Base-by-base conservation (phyloP, 1,139 yeast species). In the Pichia sp. region DNA sequence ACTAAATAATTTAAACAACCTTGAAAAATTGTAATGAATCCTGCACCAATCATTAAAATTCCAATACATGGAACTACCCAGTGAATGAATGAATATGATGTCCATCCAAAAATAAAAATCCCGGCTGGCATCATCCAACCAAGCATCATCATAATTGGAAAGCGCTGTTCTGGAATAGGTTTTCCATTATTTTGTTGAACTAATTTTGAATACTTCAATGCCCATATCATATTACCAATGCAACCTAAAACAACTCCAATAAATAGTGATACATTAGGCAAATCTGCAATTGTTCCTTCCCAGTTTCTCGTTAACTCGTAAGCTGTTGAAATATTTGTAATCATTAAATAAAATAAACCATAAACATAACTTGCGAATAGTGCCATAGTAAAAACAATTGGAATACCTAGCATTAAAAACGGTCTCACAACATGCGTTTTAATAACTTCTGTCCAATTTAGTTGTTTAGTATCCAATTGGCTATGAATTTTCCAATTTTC, bases 41-140 rank as follows among this genome's bases (percentile, higher is more conserved):
- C 89, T 49, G 70, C 65, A 0, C 86, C 87, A 55, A 79, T 72
- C 23, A 87, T 69, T 5, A 70, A 66, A 32, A 85, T 77, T 0
- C 92, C 84, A 25, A 82, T 66, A 30, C 80, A 67, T 0, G 95
- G 86, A 1, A 75, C 85, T 48, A 84, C 74, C 94, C 94, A 87
- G 59, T 80, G 90, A 10, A 82, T 66, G n/a, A 66, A 51, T 0
- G 66, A 56, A 52, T 71, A 70, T 25, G 75, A 70, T 0, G 92
- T 78, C 92, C 95, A 86, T 3, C 86, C 94, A 57, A 85, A 74
- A 62, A 87, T 74, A 65, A 86, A 82, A 38, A 85, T 68, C 0
- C 92, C 85, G 12, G 74, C 67, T 1, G 95, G 94, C 59, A 83
- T 67, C 49, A 70, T 61, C 53, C 78, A 61, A 22, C 79, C 72